These are phyloP conservation scores for Penicillium riverlandense DNA, from an alignment of 495 filamentous ascomycete genomes.

Conservation along the genomic window DNA sequence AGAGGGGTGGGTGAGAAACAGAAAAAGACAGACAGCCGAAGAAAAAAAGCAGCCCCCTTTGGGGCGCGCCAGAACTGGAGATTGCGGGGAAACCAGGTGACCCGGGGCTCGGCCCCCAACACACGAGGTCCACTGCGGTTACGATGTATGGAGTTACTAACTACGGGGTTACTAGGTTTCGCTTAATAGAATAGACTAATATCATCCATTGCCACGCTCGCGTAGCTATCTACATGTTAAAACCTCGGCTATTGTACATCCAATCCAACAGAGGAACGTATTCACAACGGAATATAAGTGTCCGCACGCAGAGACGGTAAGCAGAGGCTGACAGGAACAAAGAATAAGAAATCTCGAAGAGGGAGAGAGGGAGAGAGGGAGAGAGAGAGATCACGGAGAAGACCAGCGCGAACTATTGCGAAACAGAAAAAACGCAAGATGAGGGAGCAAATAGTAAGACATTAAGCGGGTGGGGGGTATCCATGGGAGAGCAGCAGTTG, in stretches of 20 bases:
- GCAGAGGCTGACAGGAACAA: too few relatives aligned
- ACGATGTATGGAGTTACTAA: neutral
- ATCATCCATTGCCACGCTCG: conserved; percentile 20
- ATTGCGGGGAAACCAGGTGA: conserved; percentile 23
- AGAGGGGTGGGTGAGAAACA: neutral
- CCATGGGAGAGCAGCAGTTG: too few relatives aligned
- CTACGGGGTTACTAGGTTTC: neutral
- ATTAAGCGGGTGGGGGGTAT: too few relatives aligned
- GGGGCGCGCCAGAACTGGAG: conserved; percentile 16
- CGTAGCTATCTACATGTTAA: conserved; percentile 25
- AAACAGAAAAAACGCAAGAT: conserved; percentile 4
- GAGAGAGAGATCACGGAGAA: conserved; percentile 3
- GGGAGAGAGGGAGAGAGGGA: neutral
- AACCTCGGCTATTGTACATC: conserved; percentile 7
- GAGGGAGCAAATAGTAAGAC: too few relatives aligned
- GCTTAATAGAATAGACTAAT: too few relatives aligned
- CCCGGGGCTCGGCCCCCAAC: conserved; percentile 13
- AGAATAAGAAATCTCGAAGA: neutral
- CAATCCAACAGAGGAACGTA: neutral
- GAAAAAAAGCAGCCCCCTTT: neutral
- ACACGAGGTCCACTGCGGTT: neutral
- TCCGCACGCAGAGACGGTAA: neutral
- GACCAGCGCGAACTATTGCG: conserved; percentile 7
- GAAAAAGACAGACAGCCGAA: neutral
- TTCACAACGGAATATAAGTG: conserved; percentile 2